Conservation (phyloP, 1,284 basidiomycete genomes). For the Exsudoporus floridanus region DNA sequence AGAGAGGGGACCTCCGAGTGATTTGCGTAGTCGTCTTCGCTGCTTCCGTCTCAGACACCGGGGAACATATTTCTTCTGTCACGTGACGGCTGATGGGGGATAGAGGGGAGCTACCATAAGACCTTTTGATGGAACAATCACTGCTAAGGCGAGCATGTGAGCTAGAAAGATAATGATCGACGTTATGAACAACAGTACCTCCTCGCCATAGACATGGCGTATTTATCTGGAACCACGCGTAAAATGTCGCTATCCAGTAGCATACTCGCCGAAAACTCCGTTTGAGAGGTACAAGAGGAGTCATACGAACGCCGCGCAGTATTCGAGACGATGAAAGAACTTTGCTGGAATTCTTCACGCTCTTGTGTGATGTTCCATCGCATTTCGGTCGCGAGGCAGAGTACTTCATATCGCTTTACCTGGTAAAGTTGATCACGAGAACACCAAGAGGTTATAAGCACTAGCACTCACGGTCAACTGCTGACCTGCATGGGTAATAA, state of each 20-base stretch:
- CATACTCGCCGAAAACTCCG: neutral
- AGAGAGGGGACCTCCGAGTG: neutral
- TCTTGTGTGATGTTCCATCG: slow-evolving; percentile 22
- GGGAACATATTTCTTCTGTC: slow-evolving; percentile 19
- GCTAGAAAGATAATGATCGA: neutral
- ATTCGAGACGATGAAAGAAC: slow-evolving; percentile 20
- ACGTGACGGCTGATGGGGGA: slow-evolving; percentile 20
- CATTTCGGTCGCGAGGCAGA: slow-evolving; percentile 31
- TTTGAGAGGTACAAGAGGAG: neutral
- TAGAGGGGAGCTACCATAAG: slow-evolving; percentile 9
- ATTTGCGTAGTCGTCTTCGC: neutral
- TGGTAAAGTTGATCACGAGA: slow-evolving; percentile 2
- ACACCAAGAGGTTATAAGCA: neutral
- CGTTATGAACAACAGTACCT: slow-evolving; percentile 9
- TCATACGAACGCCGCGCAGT: neutral
- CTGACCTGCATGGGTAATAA: slow-evolving; percentile 21
- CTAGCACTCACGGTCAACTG: slow-evolving; percentile 26
- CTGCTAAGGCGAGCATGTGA: slow-evolving; percentile 9
- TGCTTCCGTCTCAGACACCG: neutral
- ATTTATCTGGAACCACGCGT: slow-evolving; percentile 19
- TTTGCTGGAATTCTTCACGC: slow-evolving; percentile 16
- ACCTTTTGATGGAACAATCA: neutral
- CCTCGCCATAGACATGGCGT: neutral
- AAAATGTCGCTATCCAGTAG: slow-evolving; percentile 19
- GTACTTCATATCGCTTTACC: slow-evolving; percentile 33